Evolutionary conservation across 768 basidiomycete species (phyloP).

Genomic region (Naganishia vaughanmartiniae): DNA sequence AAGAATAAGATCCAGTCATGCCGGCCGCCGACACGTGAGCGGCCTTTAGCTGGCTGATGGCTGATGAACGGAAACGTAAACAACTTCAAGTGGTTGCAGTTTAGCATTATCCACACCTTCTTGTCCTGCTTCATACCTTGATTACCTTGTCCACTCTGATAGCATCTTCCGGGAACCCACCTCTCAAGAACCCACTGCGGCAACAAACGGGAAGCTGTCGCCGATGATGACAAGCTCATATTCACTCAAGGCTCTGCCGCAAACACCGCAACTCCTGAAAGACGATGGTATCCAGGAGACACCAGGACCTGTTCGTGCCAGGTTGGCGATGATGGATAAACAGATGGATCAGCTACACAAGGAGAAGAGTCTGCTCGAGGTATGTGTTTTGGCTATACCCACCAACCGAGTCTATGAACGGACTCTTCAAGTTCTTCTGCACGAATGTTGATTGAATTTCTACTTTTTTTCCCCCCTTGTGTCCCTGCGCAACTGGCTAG

Average conservation of each 20-base stretch:
- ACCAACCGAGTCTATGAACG: too few relatives aligned
- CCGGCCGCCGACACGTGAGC: too few relatives aligned
- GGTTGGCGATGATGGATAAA: constrained; percentile 28
- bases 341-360: constrained; percentile 26
- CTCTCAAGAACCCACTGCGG: too few relatives aligned
- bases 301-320: constrained; percentile 24
- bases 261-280: constrained; percentile 23
- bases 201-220: not conserved
- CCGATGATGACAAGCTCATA: not conserved
- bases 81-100: not conserved
- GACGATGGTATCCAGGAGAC: constrained; percentile 29
- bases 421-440: not conserved
- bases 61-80: not conserved
- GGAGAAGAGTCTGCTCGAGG: constrained; percentile 29
- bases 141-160: too few relatives aligned
- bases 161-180: too few relatives aligned
- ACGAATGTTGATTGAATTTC: constrained; percentile 8
- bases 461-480: not conserved
- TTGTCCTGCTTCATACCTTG: too few relatives aligned
- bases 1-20: too few relatives aligned
- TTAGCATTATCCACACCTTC: not conserved
- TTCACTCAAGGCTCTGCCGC: constrained; percentile 17
- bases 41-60: too few relatives aligned
- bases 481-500: not conserved
- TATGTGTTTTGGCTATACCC: not conserved